A percentile compares a stretch with the other conserved stretches of the same genome.
These are phyloP conservation scores for Penicillium manginii DNA, from an alignment of 495 filamentous ascomycete genomes.

Conservation along the genomic window DNA sequence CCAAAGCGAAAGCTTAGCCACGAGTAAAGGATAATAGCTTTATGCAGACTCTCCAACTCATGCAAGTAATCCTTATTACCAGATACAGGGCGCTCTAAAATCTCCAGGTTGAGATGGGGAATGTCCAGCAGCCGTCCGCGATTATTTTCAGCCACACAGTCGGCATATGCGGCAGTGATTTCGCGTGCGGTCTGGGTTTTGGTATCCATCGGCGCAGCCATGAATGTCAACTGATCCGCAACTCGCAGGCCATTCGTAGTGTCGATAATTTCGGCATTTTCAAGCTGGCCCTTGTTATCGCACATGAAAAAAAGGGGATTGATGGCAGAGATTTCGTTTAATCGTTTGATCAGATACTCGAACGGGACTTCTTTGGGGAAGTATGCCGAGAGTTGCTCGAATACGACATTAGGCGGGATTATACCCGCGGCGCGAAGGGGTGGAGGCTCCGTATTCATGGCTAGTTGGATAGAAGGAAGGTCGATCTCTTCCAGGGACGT, in stretches of 20 bases:
- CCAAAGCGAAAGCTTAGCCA: constrained; percentile 78
- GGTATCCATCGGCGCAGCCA: constrained; percentile 63
- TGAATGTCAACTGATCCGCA: constrained; percentile 73
- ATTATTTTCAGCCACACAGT: constrained; percentile 65
- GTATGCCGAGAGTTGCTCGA: constrained; percentile 73
- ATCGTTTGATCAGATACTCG: constrained; percentile 71
- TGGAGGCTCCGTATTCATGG: constrained; percentile 63
- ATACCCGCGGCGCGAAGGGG: constrained; percentile 77
- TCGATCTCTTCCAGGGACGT: constrained; percentile 78
- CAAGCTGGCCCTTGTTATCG: constrained; percentile 56
- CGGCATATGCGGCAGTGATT: constrained; percentile 62
- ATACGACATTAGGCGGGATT: constrained; percentile 63
- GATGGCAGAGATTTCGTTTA: constrained; percentile 65
- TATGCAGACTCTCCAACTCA: constrained; percentile 76
- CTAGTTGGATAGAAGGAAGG: constrained; percentile 59
- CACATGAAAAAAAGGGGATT: constrained; percentile 76
- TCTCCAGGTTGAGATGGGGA: constrained; percentile 61
- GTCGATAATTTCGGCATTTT: constrained; percentile 72
- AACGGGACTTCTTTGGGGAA: constrained; percentile 79
- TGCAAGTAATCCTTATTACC: constrained; percentile 57
- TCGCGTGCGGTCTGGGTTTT: constrained; percentile 26
- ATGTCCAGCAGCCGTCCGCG: constrained; percentile 71
- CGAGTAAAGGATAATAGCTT: constrained; percentile 78
- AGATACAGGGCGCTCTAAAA: constrained; percentile 60
- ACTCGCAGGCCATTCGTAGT: constrained; percentile 63